Percentiles rank a stretch among this genome's conserved stretches.
Conservation (phyloP, 495 filamentous ascomycete species). For the Astrothelium subdiscretum region DNA sequence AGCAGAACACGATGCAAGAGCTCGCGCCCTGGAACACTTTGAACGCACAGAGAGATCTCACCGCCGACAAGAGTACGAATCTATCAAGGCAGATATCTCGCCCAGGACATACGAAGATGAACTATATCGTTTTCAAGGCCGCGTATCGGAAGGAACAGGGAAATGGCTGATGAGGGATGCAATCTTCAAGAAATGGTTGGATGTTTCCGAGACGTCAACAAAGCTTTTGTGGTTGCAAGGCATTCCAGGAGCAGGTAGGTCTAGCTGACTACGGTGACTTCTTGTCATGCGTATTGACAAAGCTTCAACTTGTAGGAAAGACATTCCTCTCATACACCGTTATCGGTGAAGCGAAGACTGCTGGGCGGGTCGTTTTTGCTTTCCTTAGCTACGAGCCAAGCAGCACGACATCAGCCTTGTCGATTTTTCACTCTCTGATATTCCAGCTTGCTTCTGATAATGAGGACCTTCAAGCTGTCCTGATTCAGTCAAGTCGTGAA, state of each 20-base stretch:
- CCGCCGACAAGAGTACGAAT: constrained; percentile 1
- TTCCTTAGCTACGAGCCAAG: neutral
- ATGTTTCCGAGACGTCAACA: neutral
- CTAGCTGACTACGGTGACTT: neutral
- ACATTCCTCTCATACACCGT: neutral
- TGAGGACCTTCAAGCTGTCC: constrained; percentile 15
- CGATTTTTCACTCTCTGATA: constrained; percentile 20
- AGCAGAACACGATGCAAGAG: constrained; percentile 15
- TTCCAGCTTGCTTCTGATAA: constrained; percentile 20
- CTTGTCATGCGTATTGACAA: neutral
- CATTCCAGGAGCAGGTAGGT: neutral
- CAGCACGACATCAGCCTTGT: constrained; percentile 11
- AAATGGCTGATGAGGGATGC: neutral
- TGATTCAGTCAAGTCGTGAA: neutral
- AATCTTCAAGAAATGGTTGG: neutral
- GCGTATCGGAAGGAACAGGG: neutral
- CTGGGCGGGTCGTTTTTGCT: neutral
- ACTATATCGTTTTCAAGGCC: neutral
- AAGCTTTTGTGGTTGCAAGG: neutral
- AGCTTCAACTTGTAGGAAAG: neutral
- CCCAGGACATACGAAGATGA: neutral
- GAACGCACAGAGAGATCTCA: constrained; percentile 11
- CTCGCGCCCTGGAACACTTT: constrained; percentile 12
- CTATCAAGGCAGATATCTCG: constrained; percentile 7
- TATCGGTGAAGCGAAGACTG: neutral